Base-by-base conservation (phyloP, 2,329 filamentous ascomycete genomes). In the Fusarium drepaniforme region DNA sequence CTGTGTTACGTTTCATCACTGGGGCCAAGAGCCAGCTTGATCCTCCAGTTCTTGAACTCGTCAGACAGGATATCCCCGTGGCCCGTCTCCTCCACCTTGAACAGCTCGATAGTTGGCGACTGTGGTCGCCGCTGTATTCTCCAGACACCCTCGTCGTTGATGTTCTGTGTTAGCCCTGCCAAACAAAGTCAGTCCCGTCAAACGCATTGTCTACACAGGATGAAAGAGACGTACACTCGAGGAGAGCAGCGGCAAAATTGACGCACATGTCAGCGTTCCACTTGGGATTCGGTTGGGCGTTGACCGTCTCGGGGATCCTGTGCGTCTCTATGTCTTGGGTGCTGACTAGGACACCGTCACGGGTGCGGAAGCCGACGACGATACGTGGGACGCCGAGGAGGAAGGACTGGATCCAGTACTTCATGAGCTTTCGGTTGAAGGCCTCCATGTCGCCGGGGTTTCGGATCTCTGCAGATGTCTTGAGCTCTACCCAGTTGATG, bases 361-460 rank as follows among this genome's bases (percentile, higher is more conserved):
- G 90, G 38, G 90, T 92, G 58, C 97, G 92, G 82, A 97, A 98
- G 1, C 97, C 97, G 35, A 99, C 93, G 56, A 98, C 91, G 75
- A 99, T 94, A 76, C 93, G 97, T 1, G 95, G 95, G 1, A 98
- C 96, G 46, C 96, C 96, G 3, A 99, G 91, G 3, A 99, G 88
- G 80, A 98, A 99, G 0, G 94, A 97, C 83, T 98, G 97, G 16
- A 96, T 94, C 97, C 97, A 99, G 84, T 96, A 98, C 80, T 97
- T 97, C 83, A 97, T 90, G 65, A 98, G 88, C 82, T 98, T 98
- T 59, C 94, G 90, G 83, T 98, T 94, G 81, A 96, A 98, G 73
- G 91, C 93, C 23, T 92, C 84, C 80, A 91, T 88, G 78, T 97
- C 94, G 57, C 90, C 88, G 2, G 92, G 88, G 70, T 89, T 89